Evolutionary conservation across 2,329 filamentous ascomycete species (phyloP), one percentile per base, ranked within the genome.

Genomic region (Periconia macrospinosa): DNA sequence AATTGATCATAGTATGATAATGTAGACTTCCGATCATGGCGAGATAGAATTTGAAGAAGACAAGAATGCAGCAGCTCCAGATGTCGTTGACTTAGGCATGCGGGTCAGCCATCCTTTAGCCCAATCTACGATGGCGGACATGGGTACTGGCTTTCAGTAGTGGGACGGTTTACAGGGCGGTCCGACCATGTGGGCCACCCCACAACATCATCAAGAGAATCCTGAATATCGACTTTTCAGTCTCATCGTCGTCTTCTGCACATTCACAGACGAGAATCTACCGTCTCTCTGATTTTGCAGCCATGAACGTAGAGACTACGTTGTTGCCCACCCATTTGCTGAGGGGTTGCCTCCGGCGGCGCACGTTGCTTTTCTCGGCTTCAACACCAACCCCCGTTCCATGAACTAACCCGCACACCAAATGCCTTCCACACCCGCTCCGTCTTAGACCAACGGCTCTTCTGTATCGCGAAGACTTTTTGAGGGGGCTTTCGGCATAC

Each of bases 21-120:
- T 27, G 23, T 27, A 8, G 23, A 27, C 23, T 27, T 27, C 8
- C 23, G 23, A 27, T 27, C 15, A 14, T 13, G 33, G 33, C 33
- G 33, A 37, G 11, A 37, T 37, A 37, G 33, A 37, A 37, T 37
- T n/a, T 37, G 33, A n/a, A 37, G 41, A 42, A 18, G 41, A 17
- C 17, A 15, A 11, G 10, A 11, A 42, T 42, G 41, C 41, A 42
- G 17, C 6, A 42, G 17, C 37, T 6, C 14, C 14, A 15, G n/a
- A 27, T 44, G 42, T 44, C 42, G 42, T 44, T 44, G 42, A 44
- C 42, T 23, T 44, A 23, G 23, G 42, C 42, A 44, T 44, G 42
- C 23, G 42, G 42, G 20, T 44, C 42, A 14, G 14, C 33, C 11
- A 13, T 37, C 33, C 3, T n/a, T 10, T 37, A 37, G 33, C 33